These are phyloP conservation scores for Pelargonium nanum DNA, from an alignment of 345 rosid species.

Conservation along the genomic window DNA sequence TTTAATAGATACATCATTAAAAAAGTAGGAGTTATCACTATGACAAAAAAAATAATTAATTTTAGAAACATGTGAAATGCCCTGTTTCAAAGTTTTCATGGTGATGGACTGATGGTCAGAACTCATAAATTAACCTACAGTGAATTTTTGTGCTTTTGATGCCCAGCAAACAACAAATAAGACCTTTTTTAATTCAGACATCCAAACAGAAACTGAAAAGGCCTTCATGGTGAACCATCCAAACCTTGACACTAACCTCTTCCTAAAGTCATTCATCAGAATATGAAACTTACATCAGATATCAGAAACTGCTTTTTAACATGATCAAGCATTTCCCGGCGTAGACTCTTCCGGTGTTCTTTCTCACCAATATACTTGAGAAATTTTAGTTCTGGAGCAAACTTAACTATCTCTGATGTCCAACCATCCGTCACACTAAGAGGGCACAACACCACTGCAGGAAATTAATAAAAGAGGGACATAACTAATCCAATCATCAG, in stretches of 20 bases:
- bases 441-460: constrained; percentile 75
- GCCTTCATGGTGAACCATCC: neutral
- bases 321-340: constrained; percentile 37
- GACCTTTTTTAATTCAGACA: neutral
- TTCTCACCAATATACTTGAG: constrained; percentile 78
- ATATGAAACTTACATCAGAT: constrained; percentile 35
- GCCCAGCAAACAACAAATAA: neutral
- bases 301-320: constrained; percentile 22
- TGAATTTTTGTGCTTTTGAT: neutral
- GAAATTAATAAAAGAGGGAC: neutral
- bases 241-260: neutral
- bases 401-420: constrained; percentile 61
- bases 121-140: neutral
- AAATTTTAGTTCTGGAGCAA: constrained; percentile 50
- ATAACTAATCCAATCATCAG: constrained; percentile 1
- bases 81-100: neutral
- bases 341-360: constrained; percentile 40
- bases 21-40: neutral
- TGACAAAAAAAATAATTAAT: neutral
- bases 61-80: neutral
- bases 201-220: neutral
- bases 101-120: neutral
- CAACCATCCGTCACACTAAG: constrained; percentile 84
- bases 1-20: neutral
- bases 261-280: neutral